Base-by-base conservation (phyloP, 208 protist species). In the Jaenimonas drosophilae region DNA sequence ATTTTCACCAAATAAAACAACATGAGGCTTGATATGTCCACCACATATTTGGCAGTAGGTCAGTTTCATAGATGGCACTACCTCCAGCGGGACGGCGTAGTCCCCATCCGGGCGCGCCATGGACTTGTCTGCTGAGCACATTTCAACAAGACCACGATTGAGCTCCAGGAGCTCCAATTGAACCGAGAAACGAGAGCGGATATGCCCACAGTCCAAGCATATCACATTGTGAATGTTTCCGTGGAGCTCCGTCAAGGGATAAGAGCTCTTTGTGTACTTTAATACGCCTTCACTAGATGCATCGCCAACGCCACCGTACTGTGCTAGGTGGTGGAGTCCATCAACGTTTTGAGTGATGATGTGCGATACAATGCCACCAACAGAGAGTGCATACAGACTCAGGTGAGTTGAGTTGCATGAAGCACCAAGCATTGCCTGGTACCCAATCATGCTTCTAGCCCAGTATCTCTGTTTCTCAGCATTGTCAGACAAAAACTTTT, bases 1-100 rank as follows among this genome's bases (percentile, higher is more conserved):
- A 46, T 81, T 84, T 34, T 86, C 75, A 19, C 82, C 82, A 49
- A 91, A 91, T 4, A 91, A 59, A n/a, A 91, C 82, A 11, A 91
- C 82, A 34, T 86, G 65, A 3, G 82, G 78, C 50, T 86, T 91
- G n/a, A 86, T 55, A 31, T 64, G 56, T 17, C 74, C 73, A 9
- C 63, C 70, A 49, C 82, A 91, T 9, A 42, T n/a, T 2, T 44
- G 39, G 41, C 82, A 91, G 25, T 49, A 50, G 4, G 79, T 59
- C 1, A 91, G 54, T 19, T 53, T 56, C 63, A 91, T 81, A 12
- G 49, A 33, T 25, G 69, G 27, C n/a, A 80, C 57, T 5, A 64
- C 49, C 26, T 67, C 59, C 4, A 9, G 12, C 14, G 73, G 64
- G 0, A 55, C 58, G 21, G 65, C 64, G 57, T 75, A 81, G 32